A percentile compares a stretch with the other conserved stretches of the same genome.
phyloP scores from a whole-genome alignment of 2,329 filamentous ascomycete species.

The Fusarium tjaetaba region DNA sequence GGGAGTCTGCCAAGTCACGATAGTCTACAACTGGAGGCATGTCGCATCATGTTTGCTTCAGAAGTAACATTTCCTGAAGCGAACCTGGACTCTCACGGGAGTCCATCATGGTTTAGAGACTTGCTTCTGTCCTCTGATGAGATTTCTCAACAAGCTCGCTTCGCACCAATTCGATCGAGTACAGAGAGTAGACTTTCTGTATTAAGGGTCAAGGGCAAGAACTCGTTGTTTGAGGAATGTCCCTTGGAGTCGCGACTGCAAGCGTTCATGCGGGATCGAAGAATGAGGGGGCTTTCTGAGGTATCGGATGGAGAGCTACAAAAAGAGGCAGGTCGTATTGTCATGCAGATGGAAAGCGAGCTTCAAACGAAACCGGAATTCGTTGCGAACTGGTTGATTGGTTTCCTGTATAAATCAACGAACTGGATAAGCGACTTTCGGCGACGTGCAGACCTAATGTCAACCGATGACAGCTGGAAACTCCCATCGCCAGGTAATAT shows the following conservation, averaged over 20 bases:
- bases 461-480: neutral
- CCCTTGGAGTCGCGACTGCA: conserved; percentile 23
- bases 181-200: conserved; percentile 22
- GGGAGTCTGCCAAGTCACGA: conserved; percentile 23
- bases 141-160: conserved; percentile 20
- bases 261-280: neutral
- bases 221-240: conserved; percentile 25
- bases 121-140: conserved; percentile 17
- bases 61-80: conserved; percentile 24
- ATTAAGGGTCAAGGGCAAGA: conserved; percentile 27
- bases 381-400: conserved; percentile 30
- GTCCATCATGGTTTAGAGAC: conserved; percentile 26
- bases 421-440: conserved; percentile 20
- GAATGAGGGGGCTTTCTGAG: neutral
- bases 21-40: conserved; percentile 26
- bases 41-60: conserved; percentile 35
- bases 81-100: conserved; percentile 1
- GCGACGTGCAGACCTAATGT: neutral
- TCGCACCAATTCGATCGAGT: conserved; percentile 20
- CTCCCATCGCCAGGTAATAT: neutral
- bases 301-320: conserved; percentile 12
- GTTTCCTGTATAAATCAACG: conserved; percentile 7
- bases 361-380: conserved; percentile 22
- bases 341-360: conserved; percentile 26
- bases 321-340: conserved; percentile 18